Evolutionary conservation across 495 filamentous ascomycete species (phyloP).

Genomic region (Aspergillus mulundensis): DNA sequence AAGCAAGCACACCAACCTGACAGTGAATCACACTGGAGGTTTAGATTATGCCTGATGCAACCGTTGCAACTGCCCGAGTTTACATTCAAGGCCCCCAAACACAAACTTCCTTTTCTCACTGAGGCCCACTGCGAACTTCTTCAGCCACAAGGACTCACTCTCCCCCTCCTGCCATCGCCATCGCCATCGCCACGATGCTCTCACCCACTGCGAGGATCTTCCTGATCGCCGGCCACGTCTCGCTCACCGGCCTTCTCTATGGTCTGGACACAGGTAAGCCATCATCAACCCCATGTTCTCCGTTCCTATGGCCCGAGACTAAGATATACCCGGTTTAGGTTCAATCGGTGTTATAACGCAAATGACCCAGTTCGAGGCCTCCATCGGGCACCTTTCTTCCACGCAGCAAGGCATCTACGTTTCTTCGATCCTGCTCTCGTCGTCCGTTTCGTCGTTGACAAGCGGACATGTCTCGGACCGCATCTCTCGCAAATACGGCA

Average conservation of each 20-base stretch:
- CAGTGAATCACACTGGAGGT: too few relatives aligned
- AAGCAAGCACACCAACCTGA: too few relatives aligned
- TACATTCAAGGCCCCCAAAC: too few relatives aligned
- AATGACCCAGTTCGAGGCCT: constrained; percentile 10
- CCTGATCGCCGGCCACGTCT: constrained; percentile 13
- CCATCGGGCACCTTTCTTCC: constrained; percentile 6
- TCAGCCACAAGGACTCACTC: too few relatives aligned
- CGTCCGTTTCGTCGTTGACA: constrained; percentile 8
- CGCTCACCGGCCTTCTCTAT: constrained; percentile 13
- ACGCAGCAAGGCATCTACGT: constrained; percentile 15
- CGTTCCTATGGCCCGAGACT: neutral
- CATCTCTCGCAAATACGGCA: constrained; percentile 15
- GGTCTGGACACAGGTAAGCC: constrained; percentile 15
- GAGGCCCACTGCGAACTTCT: too few relatives aligned
- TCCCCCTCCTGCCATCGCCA: neutral
- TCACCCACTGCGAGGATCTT: constrained; percentile 8
- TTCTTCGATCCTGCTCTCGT: constrained; percentile 10
- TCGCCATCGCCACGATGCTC: neutral
- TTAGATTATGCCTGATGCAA: too few relatives aligned
- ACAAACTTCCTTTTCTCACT: too few relatives aligned
- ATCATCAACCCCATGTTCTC: neutral
- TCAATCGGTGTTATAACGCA: constrained; percentile 14
- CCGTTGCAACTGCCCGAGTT: too few relatives aligned
- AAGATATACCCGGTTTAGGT: neutral
- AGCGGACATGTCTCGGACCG: constrained; percentile 14